Base-by-base conservation (phyloP, 2,329 filamentous ascomycete species). In the Grosmannia serpens region DNA sequence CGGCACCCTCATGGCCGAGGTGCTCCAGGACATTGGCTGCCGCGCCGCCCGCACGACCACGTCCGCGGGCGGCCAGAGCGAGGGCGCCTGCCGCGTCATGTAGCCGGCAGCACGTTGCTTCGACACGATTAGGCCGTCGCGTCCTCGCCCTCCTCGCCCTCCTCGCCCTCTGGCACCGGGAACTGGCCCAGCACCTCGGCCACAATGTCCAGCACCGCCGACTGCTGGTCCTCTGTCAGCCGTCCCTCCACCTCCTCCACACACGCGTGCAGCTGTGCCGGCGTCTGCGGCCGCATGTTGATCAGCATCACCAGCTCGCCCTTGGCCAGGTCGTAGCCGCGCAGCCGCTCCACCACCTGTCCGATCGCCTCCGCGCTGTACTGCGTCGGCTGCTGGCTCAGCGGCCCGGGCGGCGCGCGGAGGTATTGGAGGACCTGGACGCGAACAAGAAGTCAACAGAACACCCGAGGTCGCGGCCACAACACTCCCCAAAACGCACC, bases 251-350 rank as follows among this genome's bases (percentile, higher is more conserved):
- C 80, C 63, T 88, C 83, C 69, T 88, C 84, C 38, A 88, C 74
- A 55, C 86, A 75, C 20, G 80, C 80, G 65, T 84, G 84, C 63
- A 88, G 73, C 52, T 79, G 77, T 4, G 79, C 77, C 33, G 77
- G 73, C 31, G 75, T 80, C 26, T 75, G 74, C 0, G 85, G 85
- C 13, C 85, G 77, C 50, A 86, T 71, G 67, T 88, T 88, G 64
- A 87, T 68, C 53, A 88, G 79, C 81, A 86, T 86, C 66, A 88
- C 73, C 58, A 85, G 71, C 70, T 88, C 85, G 57, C 82, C 82
- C 73, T 88, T 88, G 70, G 81, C 81, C 58, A 88, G 75, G 52
- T 82, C 76, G 68, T 79, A 86, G 1, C 73, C 74, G 13, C 77
- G 75, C 55, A 88, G 72, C 27, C 72, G 74, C 65, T 79, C 71